Conservation (phyloP, 495 filamentous ascomycete species). For the Physcia stellaris region DNA sequence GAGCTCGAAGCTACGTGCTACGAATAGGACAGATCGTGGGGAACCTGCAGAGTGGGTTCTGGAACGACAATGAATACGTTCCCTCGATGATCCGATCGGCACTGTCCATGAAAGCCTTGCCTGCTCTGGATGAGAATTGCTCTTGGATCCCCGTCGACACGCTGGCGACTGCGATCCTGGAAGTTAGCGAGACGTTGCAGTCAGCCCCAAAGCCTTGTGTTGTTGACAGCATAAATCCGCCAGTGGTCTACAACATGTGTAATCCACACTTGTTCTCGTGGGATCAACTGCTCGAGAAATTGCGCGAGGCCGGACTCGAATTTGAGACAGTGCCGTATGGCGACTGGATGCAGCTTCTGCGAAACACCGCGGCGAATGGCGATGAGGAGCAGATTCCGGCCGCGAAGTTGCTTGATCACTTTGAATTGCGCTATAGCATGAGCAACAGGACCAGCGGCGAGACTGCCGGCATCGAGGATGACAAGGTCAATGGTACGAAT, state of each 20-base stretch:
- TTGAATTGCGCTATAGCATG: not conserved
- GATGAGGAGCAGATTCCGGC: slow-evolving; percentile 42
- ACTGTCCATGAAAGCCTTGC: slow-evolving; percentile 32
- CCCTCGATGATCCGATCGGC: slow-evolving; percentile 43
- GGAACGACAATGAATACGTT: slow-evolving; percentile 46
- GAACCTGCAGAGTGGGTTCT: slow-evolving; percentile 35
- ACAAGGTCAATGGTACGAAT: too few species aligned
- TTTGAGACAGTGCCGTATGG: slow-evolving; percentile 33
- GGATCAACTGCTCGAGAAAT: slow-evolving; percentile 31
- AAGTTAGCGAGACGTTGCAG: slow-evolving; percentile 17
- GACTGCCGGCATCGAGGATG: slow-evolving; percentile 1
- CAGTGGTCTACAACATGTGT: slow-evolving; percentile 38
- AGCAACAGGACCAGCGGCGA: not conserved
- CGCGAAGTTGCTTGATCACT: slow-evolving; percentile 47
- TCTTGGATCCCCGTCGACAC: slow-evolving; percentile 32
- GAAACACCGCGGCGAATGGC: slow-evolving; percentile 22
- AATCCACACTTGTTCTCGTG: slow-evolving; percentile 39
- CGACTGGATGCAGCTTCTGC: slow-evolving; percentile 36
- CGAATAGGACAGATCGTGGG: slow-evolving; percentile 47
- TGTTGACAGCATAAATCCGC: slow-evolving; percentile 8
- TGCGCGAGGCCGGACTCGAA: slow-evolving; percentile 27
- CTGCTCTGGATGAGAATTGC: slow-evolving; percentile 28
- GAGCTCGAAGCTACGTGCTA: slow-evolving; percentile 32
- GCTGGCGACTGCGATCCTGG: slow-evolving; percentile 21
- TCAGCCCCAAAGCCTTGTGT: not conserved